Evolutionary conservation across 805 yeast species (phyloP).

Genomic region (Saturnispora kantuleensis): DNA sequence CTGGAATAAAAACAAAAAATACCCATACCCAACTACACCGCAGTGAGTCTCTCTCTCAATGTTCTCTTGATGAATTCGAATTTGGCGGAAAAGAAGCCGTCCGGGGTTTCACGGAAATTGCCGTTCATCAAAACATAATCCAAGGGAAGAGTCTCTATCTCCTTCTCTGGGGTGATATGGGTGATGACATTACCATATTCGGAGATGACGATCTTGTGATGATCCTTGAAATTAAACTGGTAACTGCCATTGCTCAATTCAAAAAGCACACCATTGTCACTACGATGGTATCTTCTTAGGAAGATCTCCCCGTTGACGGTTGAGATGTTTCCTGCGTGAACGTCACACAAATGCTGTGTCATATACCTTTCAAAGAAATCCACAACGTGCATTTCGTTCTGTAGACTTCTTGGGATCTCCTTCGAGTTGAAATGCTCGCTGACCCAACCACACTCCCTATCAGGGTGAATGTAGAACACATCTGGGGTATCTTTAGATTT

Average conservation of each 20-base stretch:
- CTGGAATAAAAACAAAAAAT: neutral
- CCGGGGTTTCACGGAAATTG: constrained; percentile 32
- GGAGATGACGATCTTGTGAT: constrained; percentile 76
- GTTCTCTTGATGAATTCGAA: constrained; percentile 57
- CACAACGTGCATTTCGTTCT: constrained; percentile 73
- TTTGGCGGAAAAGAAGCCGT: constrained; percentile 37
- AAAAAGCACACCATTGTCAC: constrained; percentile 77
- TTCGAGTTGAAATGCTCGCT: constrained; percentile 36
- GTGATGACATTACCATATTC: constrained; percentile 68
- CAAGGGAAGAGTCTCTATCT: constrained; percentile 56
- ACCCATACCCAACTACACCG: constrained; percentile 9
- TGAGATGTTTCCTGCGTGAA: constrained; percentile 43
- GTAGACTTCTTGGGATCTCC: constrained; percentile 37
- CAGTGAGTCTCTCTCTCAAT: constrained; percentile 32
- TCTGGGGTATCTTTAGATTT: constrained; percentile 55
- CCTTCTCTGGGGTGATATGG: constrained; percentile 70
- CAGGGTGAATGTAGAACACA: constrained; percentile 53
- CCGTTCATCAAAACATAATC: constrained; percentile 39
- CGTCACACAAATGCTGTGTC: constrained; percentile 81
- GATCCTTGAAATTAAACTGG: constrained; percentile 94
- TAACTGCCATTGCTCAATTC: constrained; percentile 85
- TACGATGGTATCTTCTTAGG: constrained; percentile 74
- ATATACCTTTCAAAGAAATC: constrained; percentile 85
- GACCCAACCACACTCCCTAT: constrained; percentile 42
- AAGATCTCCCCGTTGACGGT: constrained; percentile 39